These are phyloP conservation scores for Termitomyces sp. DNA, from an alignment of 768 basidiomycete species.

Conservation along the genomic window DNA sequence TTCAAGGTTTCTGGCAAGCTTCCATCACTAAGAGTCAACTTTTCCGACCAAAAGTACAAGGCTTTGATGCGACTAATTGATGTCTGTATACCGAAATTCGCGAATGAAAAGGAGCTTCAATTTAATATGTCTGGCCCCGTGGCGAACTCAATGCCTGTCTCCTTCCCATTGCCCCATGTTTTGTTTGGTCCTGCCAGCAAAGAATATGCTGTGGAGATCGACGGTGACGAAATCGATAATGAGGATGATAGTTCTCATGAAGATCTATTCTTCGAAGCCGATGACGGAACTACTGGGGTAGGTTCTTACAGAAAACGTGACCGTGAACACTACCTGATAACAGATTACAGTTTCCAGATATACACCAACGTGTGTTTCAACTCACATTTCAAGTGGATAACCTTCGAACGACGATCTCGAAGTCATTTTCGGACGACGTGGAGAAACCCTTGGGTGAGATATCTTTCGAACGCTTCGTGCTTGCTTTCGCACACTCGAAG, in stretches of 20 bases:
- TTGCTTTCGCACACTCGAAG: slow-evolving; percentile 70
- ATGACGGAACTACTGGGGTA: slow-evolving; percentile 55
- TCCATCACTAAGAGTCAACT: slow-evolving; percentile 82
- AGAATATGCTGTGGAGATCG: slow-evolving; percentile 69
- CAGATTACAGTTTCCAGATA: slow-evolving; percentile 28
- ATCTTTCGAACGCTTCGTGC: slow-evolving; percentile 68
- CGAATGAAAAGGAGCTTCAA: slow-evolving; percentile 28
- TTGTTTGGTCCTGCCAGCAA: slow-evolving; percentile 48
- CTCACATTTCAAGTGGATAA: slow-evolving; percentile 83
- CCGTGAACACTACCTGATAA: neutral
- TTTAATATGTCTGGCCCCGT: slow-evolving; percentile 6
- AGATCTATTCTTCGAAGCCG: slow-evolving; percentile 69
- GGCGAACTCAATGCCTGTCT: slow-evolving; percentile 20
- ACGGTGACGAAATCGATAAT: slow-evolving; percentile 36
- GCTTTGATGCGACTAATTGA: slow-evolving; percentile 90
- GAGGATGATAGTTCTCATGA: slow-evolving; percentile 31
- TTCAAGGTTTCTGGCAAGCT: slow-evolving; percentile 90
- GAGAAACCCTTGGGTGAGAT: slow-evolving; percentile 80
- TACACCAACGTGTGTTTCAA: slow-evolving; percentile 66
- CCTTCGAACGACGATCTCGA: slow-evolving; percentile 74
- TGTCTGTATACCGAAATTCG: slow-evolving; percentile 82
- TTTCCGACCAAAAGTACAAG: slow-evolving; percentile 89
- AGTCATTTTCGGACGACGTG: slow-evolving; percentile 48
- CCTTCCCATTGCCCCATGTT: slow-evolving; percentile 47
- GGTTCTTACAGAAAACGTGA: slow-evolving; percentile 7